Conservation (phyloP, 2,329 filamentous ascomycete genomes). For the Aspergillus sp. region DNA sequence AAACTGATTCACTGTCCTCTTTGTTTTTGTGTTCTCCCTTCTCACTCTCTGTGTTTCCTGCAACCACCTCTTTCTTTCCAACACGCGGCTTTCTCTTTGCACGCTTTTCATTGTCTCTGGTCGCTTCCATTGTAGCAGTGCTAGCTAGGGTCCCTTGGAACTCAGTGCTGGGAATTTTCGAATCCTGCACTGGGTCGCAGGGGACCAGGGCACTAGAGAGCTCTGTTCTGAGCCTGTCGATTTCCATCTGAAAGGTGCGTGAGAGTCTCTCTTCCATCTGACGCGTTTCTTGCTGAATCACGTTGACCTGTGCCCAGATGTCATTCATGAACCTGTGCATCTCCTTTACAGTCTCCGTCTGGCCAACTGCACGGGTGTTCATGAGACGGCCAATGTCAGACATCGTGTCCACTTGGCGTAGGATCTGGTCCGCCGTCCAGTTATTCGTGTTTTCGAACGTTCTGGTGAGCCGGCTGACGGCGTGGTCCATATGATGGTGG, state of each 20-base stretch:
- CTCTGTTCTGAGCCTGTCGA: slow-evolving; percentile 9
- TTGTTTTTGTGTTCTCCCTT: too few relatives aligned
- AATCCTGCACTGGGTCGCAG: not conserved
- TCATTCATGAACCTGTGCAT: slow-evolving; percentile 4
- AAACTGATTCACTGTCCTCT: too few relatives aligned
- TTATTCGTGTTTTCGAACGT: slow-evolving; percentile 14
- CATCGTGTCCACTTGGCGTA: slow-evolving; percentile 13
- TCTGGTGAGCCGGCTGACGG: slow-evolving; percentile 7
- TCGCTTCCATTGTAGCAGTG: too few relatives aligned
- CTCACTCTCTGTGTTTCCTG: too few relatives aligned
- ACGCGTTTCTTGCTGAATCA: slow-evolving; percentile 3
- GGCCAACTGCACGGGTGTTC: slow-evolving; percentile 7
- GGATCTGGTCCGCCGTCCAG: slow-evolving; percentile 17
- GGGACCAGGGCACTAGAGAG: not conserved
- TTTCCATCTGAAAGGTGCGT: slow-evolving; percentile 7
- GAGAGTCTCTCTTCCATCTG: slow-evolving; percentile 7
- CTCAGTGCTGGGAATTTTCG: not conserved
- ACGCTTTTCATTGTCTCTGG: too few relatives aligned
- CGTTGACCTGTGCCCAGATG: not conserved
- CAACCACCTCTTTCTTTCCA: too few relatives aligned
- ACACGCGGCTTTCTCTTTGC: too few relatives aligned
- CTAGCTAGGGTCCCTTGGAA: not conserved
- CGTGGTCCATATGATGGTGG: slow-evolving; percentile 16
- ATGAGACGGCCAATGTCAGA: slow-evolving; percentile 11
- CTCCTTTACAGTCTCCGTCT: slow-evolving; percentile 10